Base-by-base conservation (phyloP, 1,284 basidiomycete genomes). In the Mycena citricolor region DNA sequence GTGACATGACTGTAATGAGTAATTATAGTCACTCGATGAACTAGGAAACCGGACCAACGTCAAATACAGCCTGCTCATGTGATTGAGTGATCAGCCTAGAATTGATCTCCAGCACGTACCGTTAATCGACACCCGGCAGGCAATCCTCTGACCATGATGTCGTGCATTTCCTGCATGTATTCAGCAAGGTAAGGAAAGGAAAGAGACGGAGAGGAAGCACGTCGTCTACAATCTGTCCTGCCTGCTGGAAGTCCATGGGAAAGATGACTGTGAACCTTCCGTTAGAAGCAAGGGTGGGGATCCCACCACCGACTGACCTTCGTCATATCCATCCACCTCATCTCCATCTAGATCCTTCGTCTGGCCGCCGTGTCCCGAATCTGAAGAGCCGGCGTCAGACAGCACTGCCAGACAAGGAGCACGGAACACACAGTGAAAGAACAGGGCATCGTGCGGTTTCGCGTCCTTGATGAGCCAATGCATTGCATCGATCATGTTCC, bases 401-500 rank as follows among this genome's bases (percentile, higher is more conserved):
- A n/a, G n/a, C n/a, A n/a, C n/a, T n/a, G n/a, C n/a, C n/a, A n/a
- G n/a, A n/a, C n/a, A n/a, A n/a, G n/a, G n/a, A n/a, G n/a, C n/a
- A n/a, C n/a, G n/a, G 8, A 25, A 64, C 80, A 42, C 59, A 85
- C 85, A 94, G 57, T 94, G 91, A 63, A 94, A 86, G 64, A 94
- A 91, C 8, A 95, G 66, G 2, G 90, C 84, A 62, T 94, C 93
- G 54, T 94, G 76, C 4, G 77, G 69, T 22, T 71, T 68, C 1
- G 92, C 91, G 48, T 74, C 81, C 20, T 70, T 65, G 2, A 94
- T 88, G n/a, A 95, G 77, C 92, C 92, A 94, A 32, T 70, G 72
- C 88, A 94, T 93, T 1, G 83, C 89, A 19, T 77, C 72, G n/a
- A 90, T 59, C 51, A 97, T 90, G 62, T 95, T 95, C 47, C 66